Evolutionary conservation across 2,329 filamentous ascomycete genomes (phyloP).

Genomic region (Camptophora hylomeconis): DNA sequence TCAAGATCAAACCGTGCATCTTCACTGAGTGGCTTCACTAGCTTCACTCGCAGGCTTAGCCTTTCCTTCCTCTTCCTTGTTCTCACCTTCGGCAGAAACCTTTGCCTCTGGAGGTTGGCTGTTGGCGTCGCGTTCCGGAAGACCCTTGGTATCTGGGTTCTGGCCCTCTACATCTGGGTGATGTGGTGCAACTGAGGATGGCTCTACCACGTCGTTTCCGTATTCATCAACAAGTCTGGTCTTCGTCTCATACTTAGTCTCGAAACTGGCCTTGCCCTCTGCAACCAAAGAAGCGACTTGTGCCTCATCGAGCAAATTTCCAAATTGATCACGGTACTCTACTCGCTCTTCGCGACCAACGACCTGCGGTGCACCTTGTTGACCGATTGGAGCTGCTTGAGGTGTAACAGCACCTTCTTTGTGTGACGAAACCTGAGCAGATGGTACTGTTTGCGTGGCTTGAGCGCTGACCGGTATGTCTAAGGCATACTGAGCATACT

Average conservation of each 20-base stretch:
- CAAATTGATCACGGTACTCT: conserved; percentile 90
- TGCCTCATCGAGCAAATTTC: conserved; percentile 72
- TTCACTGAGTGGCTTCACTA: conserved; percentile 31
- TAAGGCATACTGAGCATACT: conserved; percentile 22
- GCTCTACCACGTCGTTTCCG: conserved; percentile 58
- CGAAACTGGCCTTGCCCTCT: conserved; percentile 86
- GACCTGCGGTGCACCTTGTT: conserved; percentile 18
- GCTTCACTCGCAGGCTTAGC: conserved; percentile 35
- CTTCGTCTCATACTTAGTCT: conserved; percentile 90
- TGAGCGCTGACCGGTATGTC: conserved; percentile 14
- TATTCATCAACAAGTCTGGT: conserved; percentile 68
- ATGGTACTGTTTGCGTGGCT: conserved; percentile 12
- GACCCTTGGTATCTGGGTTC: conserved; percentile 40
- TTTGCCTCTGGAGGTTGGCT: conserved; percentile 21
- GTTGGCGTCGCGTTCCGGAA: conserved; percentile 26
- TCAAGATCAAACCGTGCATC: conserved; percentile 3
- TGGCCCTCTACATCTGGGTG: conserved; percentile 45
- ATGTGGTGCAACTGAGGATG: conserved; percentile 32
- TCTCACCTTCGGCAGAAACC: conserved; percentile 25
- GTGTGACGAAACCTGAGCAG: conserved; percentile 8
- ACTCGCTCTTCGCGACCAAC: conserved; percentile 61
- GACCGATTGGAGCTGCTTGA: no score
- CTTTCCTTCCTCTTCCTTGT: conserved; percentile 24
- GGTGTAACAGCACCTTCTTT: conserved; percentile 23
- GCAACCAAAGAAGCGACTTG: conserved; percentile 59